phyloP scores from a whole-genome alignment of 1,139 yeast species.

The Debaryomycetaceae sp. region DNA sequence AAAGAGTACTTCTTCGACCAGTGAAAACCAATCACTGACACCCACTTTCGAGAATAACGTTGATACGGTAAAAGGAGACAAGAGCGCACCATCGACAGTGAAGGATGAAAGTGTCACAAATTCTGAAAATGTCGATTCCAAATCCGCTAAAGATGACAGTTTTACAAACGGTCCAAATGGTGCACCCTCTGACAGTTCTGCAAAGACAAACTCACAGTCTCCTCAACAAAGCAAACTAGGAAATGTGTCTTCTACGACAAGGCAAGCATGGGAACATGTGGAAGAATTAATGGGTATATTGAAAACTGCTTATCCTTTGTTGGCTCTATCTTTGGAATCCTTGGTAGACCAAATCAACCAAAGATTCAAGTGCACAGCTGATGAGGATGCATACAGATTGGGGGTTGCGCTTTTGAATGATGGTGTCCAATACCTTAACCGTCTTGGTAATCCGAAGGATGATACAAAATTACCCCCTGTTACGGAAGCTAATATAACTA shows the following conservation, averaged over 20 bases:
- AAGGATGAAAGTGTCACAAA: background rate
- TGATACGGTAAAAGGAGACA: background rate
- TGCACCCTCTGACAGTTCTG: background rate
- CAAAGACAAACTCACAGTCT: background rate
- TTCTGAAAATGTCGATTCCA: background rate
- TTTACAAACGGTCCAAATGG: background rate
- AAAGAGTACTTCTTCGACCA: conserved; percentile 7
- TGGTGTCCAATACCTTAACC: conserved; percentile 83
- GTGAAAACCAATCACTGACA: background rate
- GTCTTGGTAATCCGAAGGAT: conserved; percentile 81
- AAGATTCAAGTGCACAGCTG: conserved; percentile 90
- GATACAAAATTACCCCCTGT: conserved; percentile 88
- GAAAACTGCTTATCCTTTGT: conserved; percentile 92
- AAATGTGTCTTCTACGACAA: conserved; percentile 11
- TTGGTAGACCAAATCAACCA: conserved; percentile 93
- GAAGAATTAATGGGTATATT: conserved; percentile 93
- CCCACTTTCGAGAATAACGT: background rate
- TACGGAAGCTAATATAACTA: conserved; percentile 83
- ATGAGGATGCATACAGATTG: conserved; percentile 92
- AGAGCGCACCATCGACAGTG: background rate
- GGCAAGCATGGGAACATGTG: conserved; percentile 92
- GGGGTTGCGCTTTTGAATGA: conserved; percentile 91
- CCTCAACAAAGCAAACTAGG: background rate
- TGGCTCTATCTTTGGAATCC: conserved; percentile 91
- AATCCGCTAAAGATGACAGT: background rate